Evolutionary conservation across 805 yeast species (phyloP), one percentile per base, ranked within the genome.

Genomic region (Ogataea nitratoaversa): DNA sequence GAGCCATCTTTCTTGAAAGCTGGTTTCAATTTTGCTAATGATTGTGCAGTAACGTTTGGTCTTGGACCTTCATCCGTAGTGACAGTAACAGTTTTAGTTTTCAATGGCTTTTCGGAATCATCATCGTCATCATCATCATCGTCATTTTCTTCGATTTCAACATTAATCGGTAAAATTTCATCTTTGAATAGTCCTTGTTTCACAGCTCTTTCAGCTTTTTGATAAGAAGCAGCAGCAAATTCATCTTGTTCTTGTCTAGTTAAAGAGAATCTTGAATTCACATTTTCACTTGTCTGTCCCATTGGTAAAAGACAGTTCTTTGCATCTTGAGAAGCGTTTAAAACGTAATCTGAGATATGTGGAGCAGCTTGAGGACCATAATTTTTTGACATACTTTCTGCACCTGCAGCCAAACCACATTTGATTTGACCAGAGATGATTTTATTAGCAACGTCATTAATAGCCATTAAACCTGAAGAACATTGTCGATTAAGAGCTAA

Each of bases 251-350:
- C 78, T 24, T 60, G 54, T 62, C 98, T 79, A 20, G 79, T 56
- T 44, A 91, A 71, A 47, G 66, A 63, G 65, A 71, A 90, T 61
- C 74, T 74, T 32, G 65, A 63, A 22, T 95, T 90, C 41, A 91
- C 85, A 62, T 91, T 91, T 69, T 91, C 98, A 59, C 88, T 85
- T 39, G 98, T 91, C 56, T 82, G 81, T 34, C 98, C 98, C 98
- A 91, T 91, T 50, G 98, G 98, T 47, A 91, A 78, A 63, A 84
- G 67, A 67, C 97, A 91, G 63, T 81, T 81, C 46, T 70, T 70
- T n/a, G 83, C 82, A 34, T 68, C 74, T 36, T 60, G 56, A 49
- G 70, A 61, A 8, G 60, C 59, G 33, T 67, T 56, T 54, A 77
- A 57, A 14, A 66, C 65, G 5, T 37, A 31, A 17, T 74, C 72